These are phyloP conservation scores for Thermothelomyces thermophilus DNA, from an alignment of 2,329 filamentous ascomycete genomes.

Conservation along the genomic window DNA sequence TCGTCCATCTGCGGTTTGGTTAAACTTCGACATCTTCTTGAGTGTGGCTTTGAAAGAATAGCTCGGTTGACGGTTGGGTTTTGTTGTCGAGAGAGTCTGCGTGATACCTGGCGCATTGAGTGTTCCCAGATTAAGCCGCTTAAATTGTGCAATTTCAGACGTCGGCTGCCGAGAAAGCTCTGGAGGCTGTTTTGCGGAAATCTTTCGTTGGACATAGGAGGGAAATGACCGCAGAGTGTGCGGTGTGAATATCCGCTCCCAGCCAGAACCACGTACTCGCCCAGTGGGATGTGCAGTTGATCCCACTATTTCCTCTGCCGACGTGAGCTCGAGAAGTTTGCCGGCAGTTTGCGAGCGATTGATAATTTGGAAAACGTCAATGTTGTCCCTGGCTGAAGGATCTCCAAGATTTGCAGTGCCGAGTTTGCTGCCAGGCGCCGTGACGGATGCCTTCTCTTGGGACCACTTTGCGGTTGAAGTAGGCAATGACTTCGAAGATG, in stretches of 20 bases:
- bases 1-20: neutral
- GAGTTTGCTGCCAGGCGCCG: no score
- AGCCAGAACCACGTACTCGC: no score
- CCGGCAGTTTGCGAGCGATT: conserved; percentile 1
- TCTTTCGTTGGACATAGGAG: neutral
- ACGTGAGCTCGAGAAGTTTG: neutral
- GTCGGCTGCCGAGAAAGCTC: no score
- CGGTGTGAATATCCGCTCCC: neutral
- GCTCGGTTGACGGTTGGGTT: conserved; percentile 5
- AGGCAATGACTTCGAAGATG: no score
- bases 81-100: neutral
- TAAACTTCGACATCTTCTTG: conserved; percentile 9
- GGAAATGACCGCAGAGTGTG: conserved; percentile 4
- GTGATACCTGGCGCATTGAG: neutral
- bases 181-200: no score
- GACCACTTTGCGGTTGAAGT: neutral
- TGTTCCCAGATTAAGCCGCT: no score
- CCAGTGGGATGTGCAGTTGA: no score
- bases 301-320: neutral
- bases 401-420: neutral
- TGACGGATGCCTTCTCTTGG: neutral
- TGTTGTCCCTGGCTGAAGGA: conserved; percentile 25
- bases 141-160: no score
- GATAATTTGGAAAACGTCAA: conserved; percentile 26
- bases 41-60: conserved; percentile 15